These are phyloP conservation scores for Schizosaccharomyces lindneri DNA, from an alignment of 805 yeast species.

Conservation along the genomic window DNA sequence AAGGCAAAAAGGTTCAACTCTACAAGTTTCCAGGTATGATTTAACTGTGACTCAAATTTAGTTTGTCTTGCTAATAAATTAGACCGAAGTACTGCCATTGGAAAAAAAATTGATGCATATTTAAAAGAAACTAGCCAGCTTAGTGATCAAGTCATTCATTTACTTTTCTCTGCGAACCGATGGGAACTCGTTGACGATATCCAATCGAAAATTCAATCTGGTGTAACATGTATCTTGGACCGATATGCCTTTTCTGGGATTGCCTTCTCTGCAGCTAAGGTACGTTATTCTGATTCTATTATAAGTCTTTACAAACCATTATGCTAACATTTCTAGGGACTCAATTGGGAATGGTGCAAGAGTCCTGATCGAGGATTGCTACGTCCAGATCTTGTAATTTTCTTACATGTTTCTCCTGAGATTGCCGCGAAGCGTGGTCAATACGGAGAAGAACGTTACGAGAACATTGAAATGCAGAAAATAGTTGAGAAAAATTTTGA, in stretches of 20 bases:
- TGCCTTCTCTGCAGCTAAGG: slow-evolving; percentile 72
- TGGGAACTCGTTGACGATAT: slow-evolving; percentile 56
- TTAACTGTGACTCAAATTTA: neutral
- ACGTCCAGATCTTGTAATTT: slow-evolving; percentile 61
- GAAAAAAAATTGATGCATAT: slow-evolving; percentile 51
- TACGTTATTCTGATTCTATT: neutral
- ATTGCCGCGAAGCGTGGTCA: slow-evolving; percentile 34
- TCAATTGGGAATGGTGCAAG: slow-evolving; percentile 52
- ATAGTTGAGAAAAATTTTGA: slow-evolving; percentile 37
- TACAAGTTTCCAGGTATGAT: slow-evolving; percentile 40
- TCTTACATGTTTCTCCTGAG: slow-evolving; percentile 34
- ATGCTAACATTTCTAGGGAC: slow-evolving; percentile 13
- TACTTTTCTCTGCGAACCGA: slow-evolving; percentile 74
- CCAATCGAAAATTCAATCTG: slow-evolving; percentile 21
- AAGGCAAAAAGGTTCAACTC: slow-evolving; percentile 15
- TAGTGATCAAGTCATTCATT: slow-evolving; percentile 61
- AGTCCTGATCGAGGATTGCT: slow-evolving; percentile 68
- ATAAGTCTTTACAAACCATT: too few relatives aligned
- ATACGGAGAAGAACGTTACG: slow-evolving; percentile 89
- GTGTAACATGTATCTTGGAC: slow-evolving; percentile 46
- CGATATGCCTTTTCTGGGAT: slow-evolving; percentile 82
- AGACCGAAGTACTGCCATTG: slow-evolving; percentile 55
- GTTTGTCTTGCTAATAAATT: neutral
- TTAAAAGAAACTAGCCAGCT: slow-evolving; percentile 25
- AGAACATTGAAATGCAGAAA: slow-evolving; percentile 45